A percentile compares a stretch with the other conserved stretches of the same genome.
Conservation (phyloP, 371 early-diverging fungal genomes). For the Mucor piriformis region DNA sequence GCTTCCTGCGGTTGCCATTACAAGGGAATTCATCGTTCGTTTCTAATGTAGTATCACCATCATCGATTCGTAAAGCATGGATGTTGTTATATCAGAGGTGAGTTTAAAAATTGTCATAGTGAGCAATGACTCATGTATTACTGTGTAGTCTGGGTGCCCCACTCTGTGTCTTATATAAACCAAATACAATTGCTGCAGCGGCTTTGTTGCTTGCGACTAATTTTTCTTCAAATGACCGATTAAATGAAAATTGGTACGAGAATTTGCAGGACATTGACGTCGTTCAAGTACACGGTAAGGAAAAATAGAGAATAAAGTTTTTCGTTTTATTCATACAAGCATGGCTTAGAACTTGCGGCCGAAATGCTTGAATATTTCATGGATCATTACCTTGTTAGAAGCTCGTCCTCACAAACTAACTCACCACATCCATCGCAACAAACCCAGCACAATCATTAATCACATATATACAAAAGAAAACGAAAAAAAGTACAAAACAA, state of each 20-base stretch:
- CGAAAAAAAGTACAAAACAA: background rate
- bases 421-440: conserved; percentile 28
- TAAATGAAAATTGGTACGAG: conserved; percentile 33
- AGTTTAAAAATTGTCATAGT: background rate
- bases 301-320: too few relatives aligned
- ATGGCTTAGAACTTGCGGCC: conserved; percentile 31
- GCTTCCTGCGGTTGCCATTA: background rate
- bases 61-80: conserved; percentile 65
- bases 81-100: conserved; percentile 65
- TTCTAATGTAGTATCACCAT: conserved; percentile 36
- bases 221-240: conserved; percentile 21
- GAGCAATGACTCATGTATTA: background rate
- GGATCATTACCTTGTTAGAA: conserved; percentile 29
- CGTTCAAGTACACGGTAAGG: conserved; percentile 34
- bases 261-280: conserved; percentile 28
- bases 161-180: conserved; percentile 37
- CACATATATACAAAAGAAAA: background rate
- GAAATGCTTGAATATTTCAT: conserved; percentile 40
- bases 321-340: background rate
- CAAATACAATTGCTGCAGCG: conserved; percentile 42
- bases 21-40: background rate
- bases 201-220: conserved; percentile 37
- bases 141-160: conserved; percentile 37
- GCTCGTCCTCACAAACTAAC: conserved; percentile 18
- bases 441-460: conserved; percentile 8